Percentiles rank a stretch among this genome's conserved stretches.
phyloP scores from a whole-genome alignment of 176 grass and related monocot genomes.

The Areca catechu region DNA sequence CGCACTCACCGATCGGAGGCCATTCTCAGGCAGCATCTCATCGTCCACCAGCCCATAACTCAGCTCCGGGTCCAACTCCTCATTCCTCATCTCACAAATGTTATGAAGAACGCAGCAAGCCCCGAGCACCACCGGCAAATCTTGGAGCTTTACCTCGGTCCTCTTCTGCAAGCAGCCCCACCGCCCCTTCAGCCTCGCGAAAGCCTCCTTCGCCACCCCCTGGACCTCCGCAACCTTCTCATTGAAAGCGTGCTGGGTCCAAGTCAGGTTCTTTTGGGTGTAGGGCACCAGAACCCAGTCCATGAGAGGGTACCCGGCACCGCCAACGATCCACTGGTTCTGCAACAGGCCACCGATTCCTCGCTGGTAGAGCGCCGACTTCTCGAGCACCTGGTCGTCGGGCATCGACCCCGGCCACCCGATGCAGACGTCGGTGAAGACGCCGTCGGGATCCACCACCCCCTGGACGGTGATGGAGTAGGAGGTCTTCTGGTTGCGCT shows the following conservation, averaged over 20 bases:
- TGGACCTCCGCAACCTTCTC: background rate
- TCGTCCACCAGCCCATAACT: background rate
- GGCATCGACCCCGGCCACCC: slow-evolving; percentile 8
- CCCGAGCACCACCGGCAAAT: slow-evolving; percentile 4
- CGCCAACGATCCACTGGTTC: background rate
- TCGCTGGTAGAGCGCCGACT: slow-evolving; percentile 5
- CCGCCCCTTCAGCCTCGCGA: slow-evolving; percentile 10
- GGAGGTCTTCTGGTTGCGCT: slow-evolving; percentile 8
- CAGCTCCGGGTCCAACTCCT: background rate
- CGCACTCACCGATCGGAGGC: slow-evolving; percentile 12
- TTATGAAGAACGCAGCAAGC: slow-evolving; percentile 7
- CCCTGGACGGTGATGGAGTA: slow-evolving; percentile 8
- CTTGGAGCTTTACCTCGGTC: slow-evolving; percentile 3
- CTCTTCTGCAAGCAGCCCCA: slow-evolving; percentile 5
- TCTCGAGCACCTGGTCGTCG: slow-evolving; percentile 11
- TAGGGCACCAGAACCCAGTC: slow-evolving; percentile 12
- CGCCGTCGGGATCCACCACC: slow-evolving; percentile 7
- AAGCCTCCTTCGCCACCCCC: slow-evolving; percentile 1
- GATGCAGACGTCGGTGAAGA: slow-evolving; percentile 14
- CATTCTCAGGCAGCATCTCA: background rate
- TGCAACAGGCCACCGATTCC: background rate
- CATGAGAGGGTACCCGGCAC: background rate
- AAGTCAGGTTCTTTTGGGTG: background rate
- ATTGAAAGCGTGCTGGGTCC: slow-evolving; percentile 4
- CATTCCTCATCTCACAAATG: slow-evolving; percentile 6